phyloP scores from a whole-genome alignment of 805 yeast genomes.

The Zygosaccharomyces bailii region DNA sequence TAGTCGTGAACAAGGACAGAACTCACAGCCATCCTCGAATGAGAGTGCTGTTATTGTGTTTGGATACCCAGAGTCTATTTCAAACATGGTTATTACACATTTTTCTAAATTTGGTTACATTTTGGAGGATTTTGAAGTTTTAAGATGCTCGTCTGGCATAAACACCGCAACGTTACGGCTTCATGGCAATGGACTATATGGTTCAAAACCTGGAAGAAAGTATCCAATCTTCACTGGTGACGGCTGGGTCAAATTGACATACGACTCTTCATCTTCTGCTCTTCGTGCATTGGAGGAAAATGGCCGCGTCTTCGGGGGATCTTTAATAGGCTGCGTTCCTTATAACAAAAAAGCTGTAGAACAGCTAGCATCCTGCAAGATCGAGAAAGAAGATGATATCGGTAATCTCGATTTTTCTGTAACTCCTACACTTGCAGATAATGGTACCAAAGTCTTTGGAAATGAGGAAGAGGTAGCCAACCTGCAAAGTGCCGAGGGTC shows the following conservation, averaged over 20 bases:
- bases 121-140: conserved; percentile 64
- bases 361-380: conserved; percentile 45
- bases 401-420: conserved; percentile 23
- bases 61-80: conserved; percentile 80
- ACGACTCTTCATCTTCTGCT: conserved; percentile 69
- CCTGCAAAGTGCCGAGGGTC: neutral
- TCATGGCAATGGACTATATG: conserved; percentile 15
- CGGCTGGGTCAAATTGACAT: conserved; percentile 90
- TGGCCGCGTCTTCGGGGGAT: conserved; percentile 66
- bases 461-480: neutral
- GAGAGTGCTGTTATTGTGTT: conserved; percentile 77
- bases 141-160: conserved; percentile 36
- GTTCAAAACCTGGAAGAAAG: conserved; percentile 26
- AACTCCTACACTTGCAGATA: conserved; percentile 7
- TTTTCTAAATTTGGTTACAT: conserved; percentile 78
- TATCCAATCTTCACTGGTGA: conserved; percentile 79
- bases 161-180: conserved; percentile 28
- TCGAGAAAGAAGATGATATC: conserved; percentile 32
- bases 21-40: conserved; percentile 9
- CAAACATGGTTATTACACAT: conserved; percentile 63
- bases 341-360: conserved; percentile 60
- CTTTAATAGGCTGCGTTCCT: conserved; percentile 64
- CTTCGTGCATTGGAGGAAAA: conserved; percentile 81
- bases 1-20: conserved; percentile 9
- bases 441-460: neutral